Evolutionary conservation across 2,329 filamentous ascomycete species (phyloP), one percentile per base, ranked within the genome.

Genomic region (Colletotrichum gigasporum): DNA sequence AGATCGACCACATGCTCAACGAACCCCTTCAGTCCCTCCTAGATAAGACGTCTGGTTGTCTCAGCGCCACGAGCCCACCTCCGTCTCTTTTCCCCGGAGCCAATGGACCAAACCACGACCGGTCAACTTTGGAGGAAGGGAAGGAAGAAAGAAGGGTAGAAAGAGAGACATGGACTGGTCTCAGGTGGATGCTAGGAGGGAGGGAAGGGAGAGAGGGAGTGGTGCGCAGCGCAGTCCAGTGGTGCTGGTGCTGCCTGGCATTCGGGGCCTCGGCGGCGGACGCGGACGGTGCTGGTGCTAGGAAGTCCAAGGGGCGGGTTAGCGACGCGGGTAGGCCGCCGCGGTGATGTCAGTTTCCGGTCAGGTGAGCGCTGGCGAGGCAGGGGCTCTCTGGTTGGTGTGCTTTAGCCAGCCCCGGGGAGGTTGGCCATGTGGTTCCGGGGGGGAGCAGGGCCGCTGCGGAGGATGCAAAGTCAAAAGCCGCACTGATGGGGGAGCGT

Each of bases 291-390:
- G 16, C n/a, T n/a, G n/a, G n/a, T n/a, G n/a, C 18, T 20, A 12
- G 48, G 7, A 50, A 34, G 44, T 20, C 16, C 45, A 28, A 30
- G 41, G 26, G n/a, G n/a, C n/a, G n/a, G n/a, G n/a, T n/a, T n/a
- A n/a, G n/a, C n/a, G n/a, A 32, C 34, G 52, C 59, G 59, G 59
- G 35, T 37, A 55, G 42, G 24, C 61, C n/a, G 39, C 42, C 22
- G 41, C 26, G 35, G 61, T 64, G 61, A 64, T 64, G 61, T 61
- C 61, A 64, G 56, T 64, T 32, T 37, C 18, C 28, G 48, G 61
- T 64, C 61, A 64, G 56, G 42, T 64, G 61, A 64, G 50, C 16
- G 16, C 10, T 4, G 8, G 20, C 54, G 34, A 32, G 20, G 42
- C 47, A 30, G 48, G 56, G 11, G 48, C 12, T 53, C 28, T 20